Conservation (phyloP, 306 rosid species). For the Corylus heterophylla region DNA sequence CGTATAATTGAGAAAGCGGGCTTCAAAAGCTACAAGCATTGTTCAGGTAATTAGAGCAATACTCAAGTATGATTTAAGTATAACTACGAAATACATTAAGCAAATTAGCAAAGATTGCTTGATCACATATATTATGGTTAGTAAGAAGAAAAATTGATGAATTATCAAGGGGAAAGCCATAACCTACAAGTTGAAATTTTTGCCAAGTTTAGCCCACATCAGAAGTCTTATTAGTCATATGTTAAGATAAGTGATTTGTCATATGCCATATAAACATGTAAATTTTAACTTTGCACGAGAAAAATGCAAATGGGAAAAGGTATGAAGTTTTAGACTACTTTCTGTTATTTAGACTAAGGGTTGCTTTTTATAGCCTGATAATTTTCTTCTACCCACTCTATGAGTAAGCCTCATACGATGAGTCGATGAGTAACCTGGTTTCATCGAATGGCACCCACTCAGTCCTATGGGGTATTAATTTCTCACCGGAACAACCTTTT, state of each 20-base stretch:
- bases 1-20: slow-evolving; percentile 89
- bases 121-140: neutral
- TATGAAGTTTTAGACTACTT: neutral
- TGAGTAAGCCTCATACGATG: neutral
- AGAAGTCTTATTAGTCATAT: neutral
- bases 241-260: neutral
- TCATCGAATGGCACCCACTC: neutral
- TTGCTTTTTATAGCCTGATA: neutral
- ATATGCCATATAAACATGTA: neutral
- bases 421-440: neutral
- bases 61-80: slow-evolving; percentile 2
- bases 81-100: neutral
- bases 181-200: neutral
- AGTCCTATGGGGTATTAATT: neutral
- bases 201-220: neutral
- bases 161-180: neutral
- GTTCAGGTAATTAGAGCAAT: slow-evolving; percentile 26
- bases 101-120: neutral
- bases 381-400: neutral
- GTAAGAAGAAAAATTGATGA: neutral
- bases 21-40: slow-evolving; percentile 77
- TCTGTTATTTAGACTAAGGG: neutral
- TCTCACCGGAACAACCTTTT: neutral
- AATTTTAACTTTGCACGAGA: neutral
- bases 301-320: neutral